phyloP scores from a whole-genome alignment of 2,329 filamentous ascomycete species.

The Hypoxylon sp. region DNA sequence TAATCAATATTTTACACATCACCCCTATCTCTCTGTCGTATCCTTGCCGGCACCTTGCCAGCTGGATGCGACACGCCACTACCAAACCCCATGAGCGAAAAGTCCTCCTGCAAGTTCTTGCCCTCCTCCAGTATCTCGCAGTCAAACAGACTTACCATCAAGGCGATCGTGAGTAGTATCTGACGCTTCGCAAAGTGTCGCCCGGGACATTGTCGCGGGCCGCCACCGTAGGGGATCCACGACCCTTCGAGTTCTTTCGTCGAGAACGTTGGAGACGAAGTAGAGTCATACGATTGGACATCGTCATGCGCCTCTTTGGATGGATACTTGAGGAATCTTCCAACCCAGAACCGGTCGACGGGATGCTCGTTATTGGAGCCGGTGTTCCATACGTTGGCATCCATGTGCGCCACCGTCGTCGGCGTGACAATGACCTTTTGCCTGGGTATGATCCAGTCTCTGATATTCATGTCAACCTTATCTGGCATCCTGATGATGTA shows the following conservation, averaged over 20 bases:
- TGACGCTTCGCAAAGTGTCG: conserved; percentile 50
- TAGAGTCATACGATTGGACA: not conserved
- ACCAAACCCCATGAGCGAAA: conserved; percentile 46
- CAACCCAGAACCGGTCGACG: conserved; percentile 46
- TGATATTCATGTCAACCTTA: conserved; percentile 40
- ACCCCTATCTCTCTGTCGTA: conserved; percentile 37
- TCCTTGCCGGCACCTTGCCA: conserved; percentile 41
- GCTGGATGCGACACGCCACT: conserved; percentile 45
- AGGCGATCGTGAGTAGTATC: conserved; percentile 44
- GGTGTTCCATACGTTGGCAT: conserved; percentile 43
- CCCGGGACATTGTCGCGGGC: conserved; percentile 47
- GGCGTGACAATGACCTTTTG: conserved; percentile 42
- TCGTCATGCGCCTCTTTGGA: conserved; percentile 1
- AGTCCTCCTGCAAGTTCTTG: conserved; percentile 42
- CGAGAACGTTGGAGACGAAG: conserved; percentile 41
- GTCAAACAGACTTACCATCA: conserved; percentile 44
- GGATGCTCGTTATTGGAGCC: conserved; percentile 42
- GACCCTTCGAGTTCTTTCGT: conserved; percentile 47
- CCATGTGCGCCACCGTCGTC: conserved; percentile 50
- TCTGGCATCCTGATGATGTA: conserved; percentile 48
- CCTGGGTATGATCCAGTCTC: conserved; percentile 44
- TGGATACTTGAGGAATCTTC: conserved; percentile 42
- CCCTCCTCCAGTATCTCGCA: conserved; percentile 44
- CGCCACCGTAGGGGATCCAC: conserved; percentile 50
- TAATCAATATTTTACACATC: conserved; percentile 11